These are phyloP conservation scores for Phytophthora chlamydospora DNA, from an alignment of 352 stramenopile genomes.

Conservation along the genomic window DNA sequence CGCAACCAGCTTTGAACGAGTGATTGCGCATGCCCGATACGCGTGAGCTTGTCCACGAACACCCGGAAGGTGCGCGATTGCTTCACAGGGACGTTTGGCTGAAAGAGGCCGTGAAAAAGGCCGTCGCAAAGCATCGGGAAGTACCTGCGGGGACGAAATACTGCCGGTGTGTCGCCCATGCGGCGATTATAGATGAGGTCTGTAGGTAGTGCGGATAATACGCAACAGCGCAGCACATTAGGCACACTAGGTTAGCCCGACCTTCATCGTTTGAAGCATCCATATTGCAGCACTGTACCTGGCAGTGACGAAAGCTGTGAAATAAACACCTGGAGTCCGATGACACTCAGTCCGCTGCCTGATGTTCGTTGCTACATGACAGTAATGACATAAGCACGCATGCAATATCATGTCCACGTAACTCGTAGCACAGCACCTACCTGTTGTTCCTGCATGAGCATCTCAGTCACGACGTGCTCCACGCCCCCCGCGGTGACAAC, in stretches of 20 bases:
- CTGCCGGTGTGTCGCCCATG: slow-evolving; percentile 44
- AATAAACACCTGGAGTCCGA: slow-evolving; percentile 44
- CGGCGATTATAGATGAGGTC: slow-evolving; percentile 74
- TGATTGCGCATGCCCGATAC: slow-evolving; percentile 53
- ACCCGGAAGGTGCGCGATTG: slow-evolving; percentile 50
- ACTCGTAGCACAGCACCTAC: slow-evolving; percentile 12
- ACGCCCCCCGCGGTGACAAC: slow-evolving; percentile 34
- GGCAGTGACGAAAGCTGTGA: slow-evolving; percentile 52
- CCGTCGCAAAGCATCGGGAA: slow-evolving; percentile 47
- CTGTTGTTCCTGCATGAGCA: slow-evolving; percentile 44
- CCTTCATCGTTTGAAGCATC: neutral
- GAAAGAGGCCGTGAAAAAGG: slow-evolving; percentile 42
- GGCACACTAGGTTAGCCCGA: neutral
- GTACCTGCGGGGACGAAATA: slow-evolving; percentile 57
- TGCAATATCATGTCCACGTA: neutral
- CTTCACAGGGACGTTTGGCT: neutral
- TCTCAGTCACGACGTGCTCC: slow-evolving; percentile 35
- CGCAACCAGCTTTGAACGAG: slow-evolving; percentile 59
- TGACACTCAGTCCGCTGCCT: slow-evolving; percentile 18
- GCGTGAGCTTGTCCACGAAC: slow-evolving; percentile 66
- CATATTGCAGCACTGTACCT: slow-evolving; percentile 33
- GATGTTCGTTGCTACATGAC: slow-evolving; percentile 15
- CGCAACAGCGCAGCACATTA: neutral
- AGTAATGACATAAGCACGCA: neutral
- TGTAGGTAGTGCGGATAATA: slow-evolving; percentile 3